Evolutionary conservation across 352 stramenopile genomes (phyloP), one percentile per base, ranked within the genome.

Genomic region (Globisporangium perplexum): DNA sequence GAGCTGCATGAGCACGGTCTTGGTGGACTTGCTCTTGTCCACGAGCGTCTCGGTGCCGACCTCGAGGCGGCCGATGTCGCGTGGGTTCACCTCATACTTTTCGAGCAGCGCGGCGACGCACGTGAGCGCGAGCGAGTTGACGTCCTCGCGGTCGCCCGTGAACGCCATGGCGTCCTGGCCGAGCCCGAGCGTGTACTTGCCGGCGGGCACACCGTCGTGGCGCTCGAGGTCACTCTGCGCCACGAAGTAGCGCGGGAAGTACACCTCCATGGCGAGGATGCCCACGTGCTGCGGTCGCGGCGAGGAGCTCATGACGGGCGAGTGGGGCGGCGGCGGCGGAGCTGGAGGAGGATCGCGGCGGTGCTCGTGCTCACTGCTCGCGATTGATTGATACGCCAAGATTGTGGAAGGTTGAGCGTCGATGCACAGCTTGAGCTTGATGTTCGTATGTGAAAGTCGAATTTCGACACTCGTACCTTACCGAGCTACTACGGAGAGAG

Each of bases 21-120:
- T 89, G 47, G 75, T 84, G 35, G 80, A 91, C 71, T 88, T 94
- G 60, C 75, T 90, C 71, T 94, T 94, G 65, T 86, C 84, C 55
- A 89, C 70, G 39, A 99, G 75, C 44, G 94, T 98, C 80, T 99
- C 97, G 3, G 96, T 99, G 51, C 97, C 97, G 30, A 99, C 88
- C 66, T 99, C 96, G 1, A 99, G 69, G 10, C 96, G 74, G 20
- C 96, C 96, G 30, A 99, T 81, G 51, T 95, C 66, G 2, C 72
- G 66, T 4, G 86, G 54, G 14, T 63, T 44, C 8, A 90, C 64
- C 17, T 55, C 47, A 56, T 78, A 86, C 58, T 81, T 83, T 47
- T 71, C 65, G 39, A 90, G 45, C 12, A 90, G 69, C 48, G 61
- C 63, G 18, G 79, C 63, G 4, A 88, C 72, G 20, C 59, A 72